phyloP scores from a whole-genome alignment of 2,329 filamentous ascomycete genomes.

The Hypoxylon sp. region DNA sequence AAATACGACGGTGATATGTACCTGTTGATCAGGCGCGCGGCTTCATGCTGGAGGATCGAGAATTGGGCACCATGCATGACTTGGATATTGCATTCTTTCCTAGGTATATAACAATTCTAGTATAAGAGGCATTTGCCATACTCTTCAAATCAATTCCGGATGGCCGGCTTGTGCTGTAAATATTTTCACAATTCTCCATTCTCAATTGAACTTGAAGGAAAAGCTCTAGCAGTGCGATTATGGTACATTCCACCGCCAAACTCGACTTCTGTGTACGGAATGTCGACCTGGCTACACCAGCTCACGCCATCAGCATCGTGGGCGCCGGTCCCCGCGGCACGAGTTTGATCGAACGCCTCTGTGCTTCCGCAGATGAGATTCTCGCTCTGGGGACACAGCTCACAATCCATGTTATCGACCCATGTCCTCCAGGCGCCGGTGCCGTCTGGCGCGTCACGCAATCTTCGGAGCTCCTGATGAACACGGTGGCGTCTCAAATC shows the following conservation, averaged over 20 bases:
- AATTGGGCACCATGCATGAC: background rate
- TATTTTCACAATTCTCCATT: background rate
- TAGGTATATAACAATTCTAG: background rate
- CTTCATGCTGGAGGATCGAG: background rate
- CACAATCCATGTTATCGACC: slow-evolving; percentile 20
- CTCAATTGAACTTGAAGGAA: background rate
- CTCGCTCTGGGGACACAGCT: slow-evolving; percentile 9
- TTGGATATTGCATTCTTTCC: background rate
- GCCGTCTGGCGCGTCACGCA: slow-evolving; percentile 25
- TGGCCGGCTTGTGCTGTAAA: background rate
- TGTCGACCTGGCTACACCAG: background rate
- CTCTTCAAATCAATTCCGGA: too few species aligned
- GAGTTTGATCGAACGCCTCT: slow-evolving; percentile 24
- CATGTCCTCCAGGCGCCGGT: slow-evolving; percentile 16
- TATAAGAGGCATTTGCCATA: background rate
- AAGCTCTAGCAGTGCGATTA: background rate
- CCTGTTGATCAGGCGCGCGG: background rate
- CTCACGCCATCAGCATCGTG: slow-evolving; percentile 8
- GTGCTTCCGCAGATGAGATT: slow-evolving; percentile 20
- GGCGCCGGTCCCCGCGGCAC: slow-evolving; percentile 29
- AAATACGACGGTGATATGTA: background rate
- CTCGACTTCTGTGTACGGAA: background rate
- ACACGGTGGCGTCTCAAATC: slow-evolving; percentile 29
- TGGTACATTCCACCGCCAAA: background rate
- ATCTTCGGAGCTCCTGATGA: slow-evolving; percentile 27